Evolutionary conservation across 2,329 filamentous ascomycete species (phyloP), one percentile per base, ranked within the genome.

Genomic region (Xylariales sp.): DNA sequence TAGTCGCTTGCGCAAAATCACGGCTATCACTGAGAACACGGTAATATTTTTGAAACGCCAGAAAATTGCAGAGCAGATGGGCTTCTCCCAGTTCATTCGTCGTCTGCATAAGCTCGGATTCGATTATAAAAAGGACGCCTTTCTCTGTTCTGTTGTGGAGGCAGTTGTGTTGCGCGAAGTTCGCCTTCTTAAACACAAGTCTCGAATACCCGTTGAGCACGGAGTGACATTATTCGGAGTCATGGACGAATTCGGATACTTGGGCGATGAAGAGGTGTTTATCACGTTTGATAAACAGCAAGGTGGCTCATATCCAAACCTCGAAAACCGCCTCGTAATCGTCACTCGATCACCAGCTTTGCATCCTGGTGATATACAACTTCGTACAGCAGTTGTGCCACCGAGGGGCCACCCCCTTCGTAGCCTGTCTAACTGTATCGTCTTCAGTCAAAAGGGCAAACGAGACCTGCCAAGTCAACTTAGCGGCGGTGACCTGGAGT

Each of bases 181-280:
- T 3, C 87, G 92, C 3, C 83, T 91, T 34, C 80, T 97, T 45
- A 97, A 97, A 76, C 89, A 96, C 79, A 91, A 90, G 62, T 89
- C 91, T 0, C 87, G 92, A 0, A 96, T 97, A 41, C 90, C 87
- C 0, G 86, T 97, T 0, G 78, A 85, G 0, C 78, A 90, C 16
- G 93, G 92, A 0, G 85, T 90, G n/a, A 94, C 92, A 0, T 83
- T 97, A 0, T 94, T 93, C 72, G 93, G 93, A 0, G 84, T 97
- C 58, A 92, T 96, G 87, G 93, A 97, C 69, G 93, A 97, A 78
- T 93, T 91, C 0, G 88, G 87, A 0, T 86, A 85, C 43, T 82
- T 97, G 0, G 71, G 85, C 9, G 89, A 93, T 74, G 86, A 86
- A 0, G 83, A 97, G 69, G 85, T 95, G 0, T 94, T 89, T 72